A percentile compares a stretch with the other conserved stretches of the same genome.
These are phyloP conservation scores for Exophiala alcalophila DNA, from an alignment of 2,329 filamentous ascomycete species.

Conservation along the genomic window DNA sequence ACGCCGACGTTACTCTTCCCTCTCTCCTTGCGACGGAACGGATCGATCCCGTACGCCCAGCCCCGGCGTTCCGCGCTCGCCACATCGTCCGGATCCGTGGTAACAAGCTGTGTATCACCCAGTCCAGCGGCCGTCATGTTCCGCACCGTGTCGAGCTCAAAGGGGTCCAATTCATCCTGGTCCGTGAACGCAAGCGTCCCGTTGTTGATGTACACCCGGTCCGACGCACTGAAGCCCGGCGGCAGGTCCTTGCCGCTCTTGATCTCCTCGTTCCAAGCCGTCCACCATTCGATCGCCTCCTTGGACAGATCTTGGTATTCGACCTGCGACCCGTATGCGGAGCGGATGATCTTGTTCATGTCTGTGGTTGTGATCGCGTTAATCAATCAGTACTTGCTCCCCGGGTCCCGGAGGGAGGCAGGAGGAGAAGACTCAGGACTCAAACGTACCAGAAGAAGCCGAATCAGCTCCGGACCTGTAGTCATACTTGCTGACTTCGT, in stretches of 20 bases:
- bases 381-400: background rate
- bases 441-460: constrained; percentile 34
- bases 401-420: background rate
- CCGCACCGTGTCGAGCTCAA: constrained; percentile 39
- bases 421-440: background rate
- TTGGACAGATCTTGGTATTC: constrained; percentile 48
- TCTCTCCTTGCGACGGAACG: constrained; percentile 37
- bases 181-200: constrained; percentile 31
- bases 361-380: constrained; percentile 21
- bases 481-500: constrained; percentile 42
- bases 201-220: constrained; percentile 42
- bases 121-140: constrained; percentile 39
- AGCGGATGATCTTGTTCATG: constrained; percentile 38
- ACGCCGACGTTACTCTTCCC: constrained; percentile 37
- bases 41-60: constrained; percentile 36
- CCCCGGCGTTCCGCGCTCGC: constrained; percentile 33
- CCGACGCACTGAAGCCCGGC: constrained; percentile 38
- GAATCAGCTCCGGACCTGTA: constrained; percentile 43
- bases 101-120: constrained; percentile 37
- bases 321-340: constrained; percentile 39
- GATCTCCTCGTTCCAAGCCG: constrained; percentile 47
- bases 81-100: constrained; percentile 33
- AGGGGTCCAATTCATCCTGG: constrained; percentile 23
- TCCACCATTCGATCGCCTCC: constrained; percentile 46
- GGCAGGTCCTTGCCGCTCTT: constrained; percentile 33